Base-by-base conservation (phyloP, 2,329 filamentous ascomycete genomes). In the Exserohilum turcica region DNA sequence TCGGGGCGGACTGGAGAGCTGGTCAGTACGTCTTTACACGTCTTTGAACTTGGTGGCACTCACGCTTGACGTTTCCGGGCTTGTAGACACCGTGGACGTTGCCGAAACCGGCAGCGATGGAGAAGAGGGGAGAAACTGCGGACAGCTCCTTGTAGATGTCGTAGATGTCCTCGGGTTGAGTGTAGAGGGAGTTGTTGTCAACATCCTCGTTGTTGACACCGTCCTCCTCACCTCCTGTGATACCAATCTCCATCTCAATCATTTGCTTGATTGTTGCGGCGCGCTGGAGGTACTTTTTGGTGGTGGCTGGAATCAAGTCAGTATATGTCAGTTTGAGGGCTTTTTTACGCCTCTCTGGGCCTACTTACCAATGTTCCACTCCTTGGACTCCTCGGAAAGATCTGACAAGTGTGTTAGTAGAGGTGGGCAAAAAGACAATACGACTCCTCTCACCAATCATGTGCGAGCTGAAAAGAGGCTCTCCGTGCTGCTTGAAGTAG, bases 181-280 rank as follows among this genome's bases (percentile, higher is more conserved):
- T 44, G 43, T 56, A 46, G 28, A 54, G 39, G 57, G 90, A 90
- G 84, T 89, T 89, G 86, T 97, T 97, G 40, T 54, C 51, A 12
- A 54, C 51, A 9, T 50, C 40, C 21, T 50, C 45, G 38, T 54
- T 54, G 39, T 49, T 39, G 77, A 97, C 92, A 80, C 93, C 93
- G 70, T 97, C 92, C 79, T 97, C 92, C 82, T 97, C 92, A 80
- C 92, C 92, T 82, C 92, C 93, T 57, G 94, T 97, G 54, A 72
- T 70, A 48, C 68, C 91, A 64, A 95, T 91, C 80, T 92, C 88
- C 93, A 97, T 99, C 86, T 99, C 94, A 66, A 99, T 86, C 91
- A 91, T 97, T 28, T 97, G 92, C 85, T 72, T 96, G 91, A 97
- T 91, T 69, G 92, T 92, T 43, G 92, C 91, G 74, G 89, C 91